Evolutionary conservation across 2,329 filamentous ascomycete species (phyloP).

Genomic region (Stagonosporopsis tanaceti): DNA sequence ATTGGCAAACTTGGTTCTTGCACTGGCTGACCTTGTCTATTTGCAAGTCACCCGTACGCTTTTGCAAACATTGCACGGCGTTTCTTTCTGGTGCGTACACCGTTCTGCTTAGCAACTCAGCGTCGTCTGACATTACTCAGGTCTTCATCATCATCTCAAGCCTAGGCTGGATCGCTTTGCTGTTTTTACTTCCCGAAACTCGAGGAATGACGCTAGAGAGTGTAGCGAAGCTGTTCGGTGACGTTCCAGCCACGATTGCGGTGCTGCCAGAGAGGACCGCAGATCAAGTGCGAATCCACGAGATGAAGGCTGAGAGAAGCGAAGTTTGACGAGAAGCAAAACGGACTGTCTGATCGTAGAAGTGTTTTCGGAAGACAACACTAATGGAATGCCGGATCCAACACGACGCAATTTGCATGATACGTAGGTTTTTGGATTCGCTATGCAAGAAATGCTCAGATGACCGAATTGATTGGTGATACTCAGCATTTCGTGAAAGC

Average conservation of each 20-base stretch:
- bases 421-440: slow-evolving; percentile 11
- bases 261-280: background rate
- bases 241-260: background rate
- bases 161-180: background rate
- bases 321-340: background rate
- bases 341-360: background rate
- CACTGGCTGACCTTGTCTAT: slow-evolving; percentile 15
- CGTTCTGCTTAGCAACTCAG: too few species aligned
- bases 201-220: background rate
- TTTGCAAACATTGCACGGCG: slow-evolving; percentile 44
- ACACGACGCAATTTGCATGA: slow-evolving; percentile 1
- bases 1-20: slow-evolving; percentile 1
- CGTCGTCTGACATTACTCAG: background rate
- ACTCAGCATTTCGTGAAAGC: slow-evolving; percentile 9
- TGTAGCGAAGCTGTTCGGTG: slow-evolving; percentile 3
- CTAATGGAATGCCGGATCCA: background rate
- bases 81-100: slow-evolving; percentile 36
- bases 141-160: slow-evolving; percentile 33
- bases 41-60: slow-evolving; percentile 40
- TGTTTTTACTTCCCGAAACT: background rate
- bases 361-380: background rate
- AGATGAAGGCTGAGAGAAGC: background rate
- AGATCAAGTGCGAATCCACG: background rate
- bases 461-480: slow-evolving; percentile 10
- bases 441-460: slow-evolving; percentile 31